Evolutionary conservation across 2,329 filamentous ascomycete genomes (phyloP), one percentile per base, ranked within the genome.

Genomic region (Xylariaceae sp.): DNA sequence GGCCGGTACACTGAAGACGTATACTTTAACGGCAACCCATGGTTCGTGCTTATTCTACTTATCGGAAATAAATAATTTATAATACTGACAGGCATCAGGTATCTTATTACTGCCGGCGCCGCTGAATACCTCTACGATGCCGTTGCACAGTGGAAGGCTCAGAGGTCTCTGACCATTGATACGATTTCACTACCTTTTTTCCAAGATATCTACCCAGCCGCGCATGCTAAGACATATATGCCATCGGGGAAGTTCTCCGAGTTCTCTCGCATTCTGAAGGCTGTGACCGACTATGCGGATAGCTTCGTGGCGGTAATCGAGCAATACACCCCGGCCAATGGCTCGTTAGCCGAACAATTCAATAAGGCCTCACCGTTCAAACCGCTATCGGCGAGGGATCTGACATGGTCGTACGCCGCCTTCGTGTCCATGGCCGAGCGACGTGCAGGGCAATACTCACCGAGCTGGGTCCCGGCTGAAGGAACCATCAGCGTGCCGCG

Each of bases 371-470:
- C 62, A 6, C 69, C 65, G 24, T 70, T 59, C 33, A 61, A 64
- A 0, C 77, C 76, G 0, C 64, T 74, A 1, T 80, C 77, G 5
- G 79, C 79, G 1, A 63, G 61, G 13, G 76, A 81, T 59, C 73
- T 91, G 23, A 90, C 87, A 3, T 91, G 87, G 87, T 89, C 86
- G 0, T 90, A 89, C 60, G 85, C 86, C 1, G 79, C 86, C 0
- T 80, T 82, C 61, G 64, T 82, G 36, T 78, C 76, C 2, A 75
- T 76, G 62, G 64, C 68, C 18, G 68, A 72, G 44, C 75, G 75
- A 33, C 74, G 75, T 15, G 64, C 65, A 0, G 67, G 68, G 11
- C 62, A 70, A 27, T 67, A 72, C 44, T 64, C 67, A 0, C 64
- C 68, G 2, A 64, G 61, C 55, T 71, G 67, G 63, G 56, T 65